These are phyloP conservation scores for Hortaea sp. DNA, from an alignment of 2,329 filamentous ascomycete genomes.

Conservation along the genomic window DNA sequence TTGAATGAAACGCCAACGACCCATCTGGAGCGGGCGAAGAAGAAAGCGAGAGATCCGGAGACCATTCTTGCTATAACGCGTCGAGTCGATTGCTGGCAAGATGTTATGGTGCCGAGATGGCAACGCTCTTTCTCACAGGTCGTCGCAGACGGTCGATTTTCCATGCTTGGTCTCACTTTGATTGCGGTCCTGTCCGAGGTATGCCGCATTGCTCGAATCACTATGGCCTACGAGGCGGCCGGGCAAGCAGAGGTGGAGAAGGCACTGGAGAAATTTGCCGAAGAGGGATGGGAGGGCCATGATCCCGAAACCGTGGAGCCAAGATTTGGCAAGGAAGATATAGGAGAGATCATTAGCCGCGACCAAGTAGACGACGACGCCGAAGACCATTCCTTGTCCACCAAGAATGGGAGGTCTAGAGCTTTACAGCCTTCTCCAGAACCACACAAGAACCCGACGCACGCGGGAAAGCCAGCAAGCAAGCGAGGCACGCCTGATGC, in stretches of 20 bases:
- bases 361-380: neutral
- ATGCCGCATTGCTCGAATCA: slow-evolving; percentile 32
- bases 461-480: neutral
- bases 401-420: neutral
- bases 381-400: neutral
- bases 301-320: slow-evolving; percentile 7
- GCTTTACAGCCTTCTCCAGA: neutral
- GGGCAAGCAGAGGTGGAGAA: slow-evolving; percentile 31
- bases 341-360: neutral
- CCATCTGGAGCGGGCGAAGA: slow-evolving; percentile 18
- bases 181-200: slow-evolving; percentile 32
- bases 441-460: neutral
- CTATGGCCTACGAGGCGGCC: slow-evolving; percentile 31
- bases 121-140: slow-evolving; percentile 34
- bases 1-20: slow-evolving; percentile 17
- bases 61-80: slow-evolving; percentile 15
- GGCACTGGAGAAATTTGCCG: slow-evolving; percentile 35
- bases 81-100: slow-evolving; percentile 30
- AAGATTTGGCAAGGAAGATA: neutral
- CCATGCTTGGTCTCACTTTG: slow-evolving; percentile 35
- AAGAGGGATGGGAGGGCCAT: slow-evolving; percentile 24
- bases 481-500: neutral
- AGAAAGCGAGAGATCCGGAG: slow-evolving; percentile 14
- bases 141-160: slow-evolving; percentile 35
- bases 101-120: slow-evolving; percentile 23